Evolutionary conservation across 1,139 yeast genomes (phyloP), one percentile per base, ranked within the genome.

Genomic region (Pneumocystis sp.): DNA sequence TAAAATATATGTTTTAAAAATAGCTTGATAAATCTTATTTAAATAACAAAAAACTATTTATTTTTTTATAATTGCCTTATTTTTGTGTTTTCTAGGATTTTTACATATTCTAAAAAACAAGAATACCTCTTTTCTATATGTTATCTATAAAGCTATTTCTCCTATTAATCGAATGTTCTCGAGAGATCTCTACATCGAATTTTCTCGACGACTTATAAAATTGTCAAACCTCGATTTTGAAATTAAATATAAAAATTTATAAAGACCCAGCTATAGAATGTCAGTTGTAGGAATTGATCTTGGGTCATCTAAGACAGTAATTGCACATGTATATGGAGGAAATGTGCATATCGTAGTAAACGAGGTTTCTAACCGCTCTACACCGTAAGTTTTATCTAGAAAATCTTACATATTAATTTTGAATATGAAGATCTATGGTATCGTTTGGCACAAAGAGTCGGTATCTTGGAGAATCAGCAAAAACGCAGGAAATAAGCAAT

Each of bases 331-430:
- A 70, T 88, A 95, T 78, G 93, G 93, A 84, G 86, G 97, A 82
- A 97, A 97, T 75, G 93, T 95, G 76, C 98, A 93, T 78, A 86
- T 95, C 74, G 89, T 93, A 73, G 97, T 93, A 80, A 95, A 95
- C 77, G 99, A 93, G 79, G 98, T 93, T 65, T 91, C 97, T 66
- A 93, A 93, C 85, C 87, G 98, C 79, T 79, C 95, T 71, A 93
- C 99, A 59, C 98, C 99, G 70, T 50, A 25, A 50, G 57, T 50
- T 25, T 15, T 25, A 3, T 25, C 8, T 17, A 68, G 67, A n/a
- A 70, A 67, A n/a, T 44, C 62, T 61, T 29, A 21, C 39, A 15
- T 19, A 39, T 42, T 19, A 63, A 66, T 45, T 17, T 21, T 65
- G 12, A 42, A 67, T 45, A 19, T 44, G 25, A 19, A 50, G 57